A percentile compares a stretch with the other conserved stretches of the same genome.
Conservation (phyloP, 768 basidiomycete genomes). For the Termitomyces sp. region DNA sequence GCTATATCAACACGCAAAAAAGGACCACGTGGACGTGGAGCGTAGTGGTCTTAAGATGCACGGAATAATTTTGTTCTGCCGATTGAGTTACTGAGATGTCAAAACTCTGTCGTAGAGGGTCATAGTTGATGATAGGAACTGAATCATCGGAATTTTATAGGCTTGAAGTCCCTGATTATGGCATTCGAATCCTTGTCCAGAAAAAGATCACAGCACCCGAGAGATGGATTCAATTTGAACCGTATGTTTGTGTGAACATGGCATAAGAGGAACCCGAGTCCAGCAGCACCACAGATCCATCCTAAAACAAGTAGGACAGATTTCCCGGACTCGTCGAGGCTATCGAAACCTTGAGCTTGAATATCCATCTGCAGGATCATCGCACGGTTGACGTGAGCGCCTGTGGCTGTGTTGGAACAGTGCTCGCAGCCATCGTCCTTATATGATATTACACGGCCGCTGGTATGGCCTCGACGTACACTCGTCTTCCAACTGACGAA, state of each 20-base stretch:
- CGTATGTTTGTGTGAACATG: not conserved
- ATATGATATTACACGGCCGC: not conserved
- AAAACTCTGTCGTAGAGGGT: not conserved
- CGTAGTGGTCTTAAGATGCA: not conserved
- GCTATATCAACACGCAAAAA: not conserved
- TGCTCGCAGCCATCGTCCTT: not conserved
- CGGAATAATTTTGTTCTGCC: not conserved
- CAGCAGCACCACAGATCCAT: too few species aligned
- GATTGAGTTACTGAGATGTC: not conserved
- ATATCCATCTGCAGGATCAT: too few species aligned
- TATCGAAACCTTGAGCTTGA: too few species aligned
- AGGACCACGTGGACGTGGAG: constrained; percentile 2
- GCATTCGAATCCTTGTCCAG: not conserved
- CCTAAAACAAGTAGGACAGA: too few species aligned
- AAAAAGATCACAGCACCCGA: not conserved
- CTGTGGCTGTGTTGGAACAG: not conserved
- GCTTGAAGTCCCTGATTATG: not conserved
- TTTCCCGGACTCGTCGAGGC: too few species aligned
- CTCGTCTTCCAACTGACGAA: constrained; percentile 19
- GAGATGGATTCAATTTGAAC: not conserved
- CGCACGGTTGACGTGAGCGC: not conserved
- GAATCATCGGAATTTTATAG: not conserved
- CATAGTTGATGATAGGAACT: not conserved
- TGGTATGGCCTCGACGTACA: constrained; percentile 19
- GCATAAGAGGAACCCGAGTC: too few species aligned